phyloP scores from a whole-genome alignment of 495 filamentous ascomycete genomes.

The Penicillium coprophilum region DNA sequence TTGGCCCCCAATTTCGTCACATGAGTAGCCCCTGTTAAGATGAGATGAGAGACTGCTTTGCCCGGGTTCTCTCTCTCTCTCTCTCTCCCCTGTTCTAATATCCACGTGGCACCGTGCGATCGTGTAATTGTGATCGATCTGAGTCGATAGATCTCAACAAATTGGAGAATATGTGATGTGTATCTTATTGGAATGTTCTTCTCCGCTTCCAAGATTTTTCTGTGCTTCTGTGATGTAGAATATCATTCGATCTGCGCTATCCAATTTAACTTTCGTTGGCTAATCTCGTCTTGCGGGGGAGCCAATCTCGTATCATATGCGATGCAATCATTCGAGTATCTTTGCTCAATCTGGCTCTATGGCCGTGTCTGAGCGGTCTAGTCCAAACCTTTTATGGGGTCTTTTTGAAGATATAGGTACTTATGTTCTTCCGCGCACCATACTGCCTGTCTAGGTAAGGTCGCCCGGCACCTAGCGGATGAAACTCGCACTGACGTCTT shows the following conservation, averaged over 20 bases:
- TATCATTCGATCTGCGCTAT: slow-evolving; percentile 11
- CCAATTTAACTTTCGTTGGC: background rate
- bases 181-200: slow-evolving; percentile 5
- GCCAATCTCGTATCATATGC: slow-evolving; percentile 2
- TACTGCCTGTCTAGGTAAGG: background rate
- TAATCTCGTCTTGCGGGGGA: slow-evolving; percentile 5
- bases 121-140: slow-evolving; percentile 4
- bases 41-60: background rate
- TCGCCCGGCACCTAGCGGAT: slow-evolving; percentile 4
- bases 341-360: slow-evolving; percentile 6
- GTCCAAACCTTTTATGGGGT: background rate
- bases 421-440: background rate
- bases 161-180: background rate
- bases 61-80: too few species aligned
- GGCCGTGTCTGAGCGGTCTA: background rate
- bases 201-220: background rate
- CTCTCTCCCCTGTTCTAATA: background rate
- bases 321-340: slow-evolving; percentile 2
- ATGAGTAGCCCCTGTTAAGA: background rate
- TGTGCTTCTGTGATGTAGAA: slow-evolving; percentile 3
- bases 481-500: slow-evolving; percentile 8
- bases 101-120: slow-evolving; percentile 12
- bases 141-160: slow-evolving; percentile 8
- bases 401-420: background rate
- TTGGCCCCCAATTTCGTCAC: background rate